These are phyloP conservation scores for Malbranchea zuffiana DNA, from an alignment of 2,329 filamentous ascomycete species.

Conservation along the genomic window DNA sequence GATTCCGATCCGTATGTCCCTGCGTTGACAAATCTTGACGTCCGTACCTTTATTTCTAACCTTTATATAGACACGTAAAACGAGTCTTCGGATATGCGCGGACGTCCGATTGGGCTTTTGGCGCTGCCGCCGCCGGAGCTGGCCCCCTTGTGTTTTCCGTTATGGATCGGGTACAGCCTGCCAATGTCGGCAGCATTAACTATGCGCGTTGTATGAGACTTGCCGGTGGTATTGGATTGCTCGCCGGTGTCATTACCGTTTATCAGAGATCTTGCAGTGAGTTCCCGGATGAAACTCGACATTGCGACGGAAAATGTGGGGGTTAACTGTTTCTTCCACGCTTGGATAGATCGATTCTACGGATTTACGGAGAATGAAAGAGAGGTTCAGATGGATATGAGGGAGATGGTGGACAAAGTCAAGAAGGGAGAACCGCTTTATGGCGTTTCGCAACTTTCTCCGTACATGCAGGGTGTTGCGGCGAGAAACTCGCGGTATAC, in stretches of 20 bases:
- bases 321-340: constrained; percentile 11
- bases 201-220: constrained; percentile 77
- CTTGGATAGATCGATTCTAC: constrained; percentile 72
- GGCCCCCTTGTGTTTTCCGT: constrained; percentile 63
- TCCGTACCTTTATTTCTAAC: neutral
- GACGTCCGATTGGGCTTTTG: constrained; percentile 68
- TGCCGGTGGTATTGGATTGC: constrained; percentile 57
- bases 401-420: constrained; percentile 93
- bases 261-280: constrained; percentile 76
- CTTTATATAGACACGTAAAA: constrained; percentile 63
- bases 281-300: constrained; percentile 29
- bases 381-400: constrained; percentile 93
- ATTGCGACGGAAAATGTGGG: constrained; percentile 7
- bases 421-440: constrained; percentile 87
- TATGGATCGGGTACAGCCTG: constrained; percentile 78
- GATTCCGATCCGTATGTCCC: constrained; percentile 88
- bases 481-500: constrained; percentile 87
- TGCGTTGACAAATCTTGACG: neutral
- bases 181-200: constrained; percentile 69
- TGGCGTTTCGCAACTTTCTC: constrained; percentile 63
- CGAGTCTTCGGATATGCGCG: constrained; percentile 83
- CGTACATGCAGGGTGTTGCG: constrained; percentile 89
- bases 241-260: constrained; percentile 72
- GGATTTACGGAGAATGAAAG: constrained; percentile 85
- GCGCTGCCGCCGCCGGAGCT: constrained; percentile 55